phyloP scores from a whole-genome alignment of 2,329 filamentous ascomycete species.

The Paramyrothecium sp. region DNA sequence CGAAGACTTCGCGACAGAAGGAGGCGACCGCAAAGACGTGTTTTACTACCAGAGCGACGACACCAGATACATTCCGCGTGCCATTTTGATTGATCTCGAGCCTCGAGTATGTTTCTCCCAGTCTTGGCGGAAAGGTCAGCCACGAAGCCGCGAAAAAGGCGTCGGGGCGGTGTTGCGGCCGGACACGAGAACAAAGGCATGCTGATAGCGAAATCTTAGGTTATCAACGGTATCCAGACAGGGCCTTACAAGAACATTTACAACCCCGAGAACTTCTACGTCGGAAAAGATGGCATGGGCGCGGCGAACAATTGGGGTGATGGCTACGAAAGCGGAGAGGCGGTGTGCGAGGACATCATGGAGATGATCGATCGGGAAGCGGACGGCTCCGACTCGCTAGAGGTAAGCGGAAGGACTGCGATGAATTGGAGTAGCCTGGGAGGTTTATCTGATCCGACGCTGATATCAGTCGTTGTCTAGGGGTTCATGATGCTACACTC shows the following conservation, averaged over 20 bases:
- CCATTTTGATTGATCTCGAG: conserved; percentile 93
- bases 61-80: conserved; percentile 94
- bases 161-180: background rate
- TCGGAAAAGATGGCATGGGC: conserved; percentile 89
- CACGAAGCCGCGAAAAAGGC: no score
- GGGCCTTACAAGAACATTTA: conserved; percentile 98
- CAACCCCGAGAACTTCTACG: conserved; percentile 98
- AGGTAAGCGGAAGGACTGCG: conserved; percentile 52
- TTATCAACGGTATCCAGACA: conserved; percentile 89
- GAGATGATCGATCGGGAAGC: conserved; percentile 99
- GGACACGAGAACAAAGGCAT: background rate
- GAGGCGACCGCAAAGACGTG: conserved; percentile 96
- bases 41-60: conserved; percentile 99
- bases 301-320: conserved; percentile 99
- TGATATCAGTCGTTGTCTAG: conserved; percentile 31
- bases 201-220: conserved; percentile 35
- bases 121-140: background rate
- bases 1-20: conserved; percentile 96
- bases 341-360: conserved; percentile 93
- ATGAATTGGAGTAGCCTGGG: background rate
- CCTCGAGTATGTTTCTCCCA: conserved; percentile 61
- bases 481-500: conserved; percentile 99
- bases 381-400: conserved; percentile 94
- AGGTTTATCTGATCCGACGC: background rate
- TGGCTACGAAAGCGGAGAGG: conserved; percentile 89